Percentiles rank a stretch among this genome's conserved stretches.
phyloP scores from a whole-genome alignment of 352 stramenopile genomes.

The Globisporangium spinosum region DNA sequence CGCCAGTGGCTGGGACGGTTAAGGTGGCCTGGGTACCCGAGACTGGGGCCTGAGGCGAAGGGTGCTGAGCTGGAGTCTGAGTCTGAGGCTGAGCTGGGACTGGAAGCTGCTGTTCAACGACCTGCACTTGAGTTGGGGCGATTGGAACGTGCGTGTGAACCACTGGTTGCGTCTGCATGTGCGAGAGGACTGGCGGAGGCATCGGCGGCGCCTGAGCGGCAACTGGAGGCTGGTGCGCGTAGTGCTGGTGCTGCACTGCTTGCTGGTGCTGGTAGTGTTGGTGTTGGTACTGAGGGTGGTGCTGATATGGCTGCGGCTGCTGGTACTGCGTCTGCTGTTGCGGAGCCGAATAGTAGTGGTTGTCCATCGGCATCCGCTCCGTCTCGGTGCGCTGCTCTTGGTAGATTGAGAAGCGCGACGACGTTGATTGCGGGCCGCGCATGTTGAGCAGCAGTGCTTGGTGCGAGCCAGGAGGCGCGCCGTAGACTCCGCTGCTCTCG shows the following conservation, averaged over 20 bases:
- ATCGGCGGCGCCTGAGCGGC: neutral
- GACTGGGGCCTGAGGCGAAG: no score
- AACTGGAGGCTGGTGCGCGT: neutral
- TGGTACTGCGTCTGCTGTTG: conserved; percentile 7
- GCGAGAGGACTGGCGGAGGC: neutral
- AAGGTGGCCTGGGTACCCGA: neutral
- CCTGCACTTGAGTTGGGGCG: neutral
- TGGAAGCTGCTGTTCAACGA: neutral
- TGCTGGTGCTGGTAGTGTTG: conserved; percentile 2
- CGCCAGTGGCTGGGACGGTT: neutral
- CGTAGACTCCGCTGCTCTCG: conserved; percentile 10
- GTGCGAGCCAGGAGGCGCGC: conserved; percentile 13
- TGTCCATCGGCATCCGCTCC: neutral
- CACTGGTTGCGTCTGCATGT: neutral
- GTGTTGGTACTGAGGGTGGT: neutral
- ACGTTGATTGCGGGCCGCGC: neutral
- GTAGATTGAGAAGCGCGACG: conserved; percentile 17
- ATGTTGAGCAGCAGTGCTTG: conserved; percentile 18
- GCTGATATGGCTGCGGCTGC: conserved; percentile 1
- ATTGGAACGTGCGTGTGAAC: neutral
- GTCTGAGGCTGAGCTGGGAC: neutral
- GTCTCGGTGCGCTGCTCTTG: conserved; percentile 5
- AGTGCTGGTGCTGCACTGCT: conserved; percentile 7
- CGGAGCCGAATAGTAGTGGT: conserved; percentile 8
- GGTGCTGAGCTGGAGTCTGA: neutral